phyloP scores from a whole-genome alignment of 208 protist species.

The Crithidia fasciculata region DNA sequence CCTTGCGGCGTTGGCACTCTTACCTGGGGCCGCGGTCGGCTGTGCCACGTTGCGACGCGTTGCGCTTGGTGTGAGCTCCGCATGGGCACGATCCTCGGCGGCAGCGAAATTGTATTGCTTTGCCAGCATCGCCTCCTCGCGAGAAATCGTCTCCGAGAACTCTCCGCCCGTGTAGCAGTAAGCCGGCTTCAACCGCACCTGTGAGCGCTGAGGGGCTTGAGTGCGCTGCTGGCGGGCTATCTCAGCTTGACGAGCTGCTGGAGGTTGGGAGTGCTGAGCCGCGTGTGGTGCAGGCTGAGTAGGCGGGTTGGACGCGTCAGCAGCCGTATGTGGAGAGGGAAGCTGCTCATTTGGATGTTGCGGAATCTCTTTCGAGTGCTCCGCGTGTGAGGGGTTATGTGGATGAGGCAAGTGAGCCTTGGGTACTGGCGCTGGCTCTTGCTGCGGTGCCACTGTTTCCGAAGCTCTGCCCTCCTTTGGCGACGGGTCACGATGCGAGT shows the following conservation, averaged over 20 bases:
- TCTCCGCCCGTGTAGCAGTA: constrained; percentile 31
- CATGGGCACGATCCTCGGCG: constrained; percentile 18
- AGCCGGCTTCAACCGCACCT: constrained; percentile 5
- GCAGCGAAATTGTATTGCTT: constrained; percentile 34
- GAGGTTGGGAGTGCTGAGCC: background rate
- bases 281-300: background rate
- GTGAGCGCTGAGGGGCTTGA: constrained; percentile 6
- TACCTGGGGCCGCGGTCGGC: background rate
- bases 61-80: constrained; percentile 11
- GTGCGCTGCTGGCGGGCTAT: background rate
- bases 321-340: background rate
- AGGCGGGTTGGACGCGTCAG: background rate
- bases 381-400: constrained; percentile 2
- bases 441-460: background rate
- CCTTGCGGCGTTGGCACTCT: background rate
- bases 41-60: constrained; percentile 8
- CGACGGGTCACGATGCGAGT: constrained; percentile 8
- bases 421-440: background rate
- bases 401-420: constrained; percentile 2
- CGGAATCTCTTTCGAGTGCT: constrained; percentile 16
- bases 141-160: constrained; percentile 30
- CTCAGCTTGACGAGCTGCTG: background rate
- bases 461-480: background rate
- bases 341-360: constrained; percentile 10
- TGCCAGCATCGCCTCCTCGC: constrained; percentile 33